These are phyloP conservation scores for Hymenoscyphus albidus DNA, from an alignment of 2,329 filamentous ascomycete genomes.

Conservation along the genomic window DNA sequence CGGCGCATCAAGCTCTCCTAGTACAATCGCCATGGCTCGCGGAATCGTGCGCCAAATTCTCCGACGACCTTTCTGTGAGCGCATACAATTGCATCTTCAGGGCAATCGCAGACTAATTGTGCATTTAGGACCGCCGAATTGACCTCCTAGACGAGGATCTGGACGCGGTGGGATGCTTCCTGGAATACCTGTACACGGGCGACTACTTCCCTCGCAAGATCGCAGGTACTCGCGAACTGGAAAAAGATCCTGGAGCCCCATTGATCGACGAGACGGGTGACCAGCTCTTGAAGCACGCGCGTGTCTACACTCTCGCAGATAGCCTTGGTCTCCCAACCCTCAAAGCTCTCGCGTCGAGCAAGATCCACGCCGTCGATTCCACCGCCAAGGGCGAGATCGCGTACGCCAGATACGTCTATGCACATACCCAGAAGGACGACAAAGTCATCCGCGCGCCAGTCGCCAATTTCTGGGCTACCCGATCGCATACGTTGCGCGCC, in stretches of 20 bases:
- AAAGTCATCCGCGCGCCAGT: slow-evolving; percentile 73
- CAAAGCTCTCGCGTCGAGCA: slow-evolving; percentile 74
- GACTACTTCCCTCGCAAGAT: slow-evolving; percentile 79
- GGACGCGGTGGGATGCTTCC: slow-evolving; percentile 72
- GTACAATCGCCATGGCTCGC: slow-evolving; percentile 70
- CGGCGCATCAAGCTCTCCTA: slow-evolving; percentile 76
- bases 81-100: not conserved
- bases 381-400: slow-evolving; percentile 86
- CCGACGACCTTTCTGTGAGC: slow-evolving; percentile 57
- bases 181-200: slow-evolving; percentile 79
- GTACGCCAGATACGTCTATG: slow-evolving; percentile 88
- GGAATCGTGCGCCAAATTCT: slow-evolving; percentile 58
- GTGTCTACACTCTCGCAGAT: slow-evolving; percentile 83
- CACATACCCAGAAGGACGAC: slow-evolving; percentile 67
- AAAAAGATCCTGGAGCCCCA: slow-evolving; percentile 63
- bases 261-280: slow-evolving; percentile 71
- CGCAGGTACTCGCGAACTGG: slow-evolving; percentile 61
- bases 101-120: not conserved
- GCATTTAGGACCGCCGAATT: slow-evolving; percentile 57
- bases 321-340: slow-evolving; percentile 67
- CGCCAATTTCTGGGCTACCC: slow-evolving; percentile 84
- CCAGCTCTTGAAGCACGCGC: slow-evolving; percentile 83
- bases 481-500: slow-evolving; percentile 74
- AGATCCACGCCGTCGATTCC: slow-evolving; percentile 88
- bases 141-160: slow-evolving; percentile 64